Conservation (phyloP, 2,329 filamentous ascomycete genomes). For the Curvularia spicifera region DNA sequence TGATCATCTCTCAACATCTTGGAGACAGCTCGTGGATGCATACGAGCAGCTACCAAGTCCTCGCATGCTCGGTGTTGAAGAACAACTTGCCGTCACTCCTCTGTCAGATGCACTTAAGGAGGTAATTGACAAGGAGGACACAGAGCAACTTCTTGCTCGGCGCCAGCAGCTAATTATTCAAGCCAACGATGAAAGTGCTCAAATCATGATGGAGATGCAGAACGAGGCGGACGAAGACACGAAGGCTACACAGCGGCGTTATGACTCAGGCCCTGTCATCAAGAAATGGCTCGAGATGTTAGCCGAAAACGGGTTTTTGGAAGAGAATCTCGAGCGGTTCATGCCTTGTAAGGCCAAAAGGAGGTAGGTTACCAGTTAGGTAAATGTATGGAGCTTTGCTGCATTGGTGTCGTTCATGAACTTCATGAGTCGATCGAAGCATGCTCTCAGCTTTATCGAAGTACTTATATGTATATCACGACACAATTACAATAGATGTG, state of each 20-base stretch:
- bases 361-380: background rate
- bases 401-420: background rate
- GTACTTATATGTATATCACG: background rate
- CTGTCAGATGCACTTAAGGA: conserved; percentile 20
- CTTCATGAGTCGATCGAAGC: background rate
- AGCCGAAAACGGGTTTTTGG: conserved; percentile 68
- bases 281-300: conserved; percentile 73
- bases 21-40: conserved; percentile 49
- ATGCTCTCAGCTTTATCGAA: background rate
- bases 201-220: conserved; percentile 58
- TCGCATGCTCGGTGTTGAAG: conserved; percentile 24
- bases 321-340: conserved; percentile 35
- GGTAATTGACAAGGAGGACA: conserved; percentile 30
- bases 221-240: conserved; percentile 58
- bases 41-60: conserved; percentile 34
- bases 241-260: conserved; percentile 62
- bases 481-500: background rate
- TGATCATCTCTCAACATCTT: conserved; percentile 42
- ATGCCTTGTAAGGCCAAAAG: conserved; percentile 18
- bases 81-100: conserved; percentile 21
- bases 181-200: conserved; percentile 39
- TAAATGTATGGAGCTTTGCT: background rate
- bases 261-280: conserved; percentile 73
- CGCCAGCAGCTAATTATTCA: conserved; percentile 23
- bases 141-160: conserved; percentile 29